These are phyloP conservation scores for Chloranthus sessilifolius DNA, from an alignment of 164 flowering plant genomes.

Conservation along the genomic window DNA sequence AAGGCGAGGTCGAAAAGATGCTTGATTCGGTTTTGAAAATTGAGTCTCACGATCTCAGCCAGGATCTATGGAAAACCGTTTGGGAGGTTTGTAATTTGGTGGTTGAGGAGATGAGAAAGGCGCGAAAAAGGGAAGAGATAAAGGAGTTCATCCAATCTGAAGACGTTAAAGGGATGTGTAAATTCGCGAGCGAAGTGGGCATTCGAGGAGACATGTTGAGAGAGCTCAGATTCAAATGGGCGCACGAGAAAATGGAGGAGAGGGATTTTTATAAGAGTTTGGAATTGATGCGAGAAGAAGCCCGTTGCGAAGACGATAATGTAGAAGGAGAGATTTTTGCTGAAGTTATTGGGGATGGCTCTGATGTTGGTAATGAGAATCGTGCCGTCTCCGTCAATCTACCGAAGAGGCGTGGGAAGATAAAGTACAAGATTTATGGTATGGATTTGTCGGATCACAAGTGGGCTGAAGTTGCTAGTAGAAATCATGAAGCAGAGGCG, in stretches of 20 bases:
- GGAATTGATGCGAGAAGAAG: conserved; percentile 34
- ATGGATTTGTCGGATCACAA: conserved; percentile 75
- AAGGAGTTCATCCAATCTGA: conserved; percentile 61
- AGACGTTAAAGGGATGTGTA: conserved; percentile 69
- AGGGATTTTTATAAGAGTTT: conserved; percentile 57
- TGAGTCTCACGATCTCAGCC: conserved; percentile 57
- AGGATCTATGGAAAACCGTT: conserved; percentile 81
- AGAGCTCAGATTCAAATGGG: conserved; percentile 92
- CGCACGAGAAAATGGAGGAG: conserved; percentile 79
- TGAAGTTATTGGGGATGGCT: conserved; percentile 8
- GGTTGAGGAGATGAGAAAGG: conserved; percentile 74
- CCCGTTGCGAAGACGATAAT: conserved; percentile 14
- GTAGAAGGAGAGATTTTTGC: conserved; percentile 5
- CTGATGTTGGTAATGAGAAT: conserved; percentile 14
- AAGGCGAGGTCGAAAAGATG: conserved; percentile 43
- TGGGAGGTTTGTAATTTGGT: conserved; percentile 75
- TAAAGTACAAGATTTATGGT: conserved; percentile 81
- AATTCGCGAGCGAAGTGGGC: conserved; percentile 84
- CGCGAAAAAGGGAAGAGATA: conserved; percentile 71
- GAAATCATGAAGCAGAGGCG: conserved; percentile 50
- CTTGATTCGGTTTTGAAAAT: conserved; percentile 15
- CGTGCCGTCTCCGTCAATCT: conserved; percentile 26
- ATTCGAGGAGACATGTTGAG: conserved; percentile 87
- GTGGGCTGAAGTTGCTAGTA: conserved; percentile 83
- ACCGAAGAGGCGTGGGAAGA: conserved; percentile 76